A percentile compares a stretch with the other conserved stretches of the same genome.
Evolutionary conservation across 257 asterid species (phyloP).

Genomic region (Przewalskia tangutica): DNA sequence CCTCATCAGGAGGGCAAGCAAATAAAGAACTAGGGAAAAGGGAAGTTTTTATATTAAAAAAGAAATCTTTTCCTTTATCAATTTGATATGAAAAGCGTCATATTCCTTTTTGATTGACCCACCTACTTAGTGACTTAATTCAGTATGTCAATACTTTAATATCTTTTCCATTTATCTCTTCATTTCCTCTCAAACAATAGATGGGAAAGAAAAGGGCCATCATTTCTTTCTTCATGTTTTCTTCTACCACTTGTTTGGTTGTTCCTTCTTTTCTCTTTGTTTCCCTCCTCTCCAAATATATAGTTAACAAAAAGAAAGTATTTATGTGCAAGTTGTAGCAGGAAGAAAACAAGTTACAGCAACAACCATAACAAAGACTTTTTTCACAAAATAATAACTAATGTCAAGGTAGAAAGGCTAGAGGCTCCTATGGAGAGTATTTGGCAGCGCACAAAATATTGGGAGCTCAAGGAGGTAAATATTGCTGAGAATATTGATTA

Average conservation of each 20-base stretch:
- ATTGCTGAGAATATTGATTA: neutral
- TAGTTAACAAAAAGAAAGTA: neutral
- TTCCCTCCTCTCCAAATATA: neutral
- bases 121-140: neutral
- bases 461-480: neutral
- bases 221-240: slow-evolving; percentile 1
- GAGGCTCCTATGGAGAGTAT: neutral
- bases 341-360: neutral
- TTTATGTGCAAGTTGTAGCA: neutral
- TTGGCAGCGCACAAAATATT: neutral
- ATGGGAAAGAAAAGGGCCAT: neutral
- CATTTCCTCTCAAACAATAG: neutral
- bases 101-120: neutral
- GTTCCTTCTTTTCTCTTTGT: neutral
- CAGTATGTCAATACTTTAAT: neutral
- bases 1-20: neutral
- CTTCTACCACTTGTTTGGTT: neutral
- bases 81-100: neutral
- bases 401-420: neutral
- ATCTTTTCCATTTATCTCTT: slow-evolving; percentile 7
- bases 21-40: neutral
- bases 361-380: neutral
- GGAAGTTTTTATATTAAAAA: neutral
- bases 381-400: neutral
- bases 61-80: neutral